Evolutionary conservation across 164 flowering plant species (phyloP).

Genomic region (Stephania yunnanensis): DNA sequence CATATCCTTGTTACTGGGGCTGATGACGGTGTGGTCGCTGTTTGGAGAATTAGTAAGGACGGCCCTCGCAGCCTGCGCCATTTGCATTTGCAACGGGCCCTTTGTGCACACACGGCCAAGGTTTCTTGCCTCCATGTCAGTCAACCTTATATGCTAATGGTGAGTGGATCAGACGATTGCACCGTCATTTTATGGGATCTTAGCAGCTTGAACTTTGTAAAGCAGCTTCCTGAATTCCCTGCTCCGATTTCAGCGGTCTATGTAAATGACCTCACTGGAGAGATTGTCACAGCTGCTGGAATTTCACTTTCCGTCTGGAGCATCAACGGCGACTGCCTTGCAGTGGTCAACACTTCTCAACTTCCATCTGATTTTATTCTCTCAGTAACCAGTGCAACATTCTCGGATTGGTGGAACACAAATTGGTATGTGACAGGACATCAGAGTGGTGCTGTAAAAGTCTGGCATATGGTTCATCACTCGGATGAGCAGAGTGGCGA

Average conservation of each 20-base stretch:
- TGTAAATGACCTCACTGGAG: slow-evolving; percentile 88
- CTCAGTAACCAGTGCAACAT: slow-evolving; percentile 69
- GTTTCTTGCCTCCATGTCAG: slow-evolving; percentile 77
- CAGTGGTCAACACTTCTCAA: slow-evolving; percentile 80
- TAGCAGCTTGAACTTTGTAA: slow-evolving; percentile 73
- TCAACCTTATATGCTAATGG: slow-evolving; percentile 91
- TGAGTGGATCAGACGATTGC: slow-evolving; percentile 94
- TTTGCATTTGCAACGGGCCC: slow-evolving; percentile 63
- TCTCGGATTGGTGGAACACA: slow-evolving; percentile 84
- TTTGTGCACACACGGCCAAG: slow-evolving; percentile 80
- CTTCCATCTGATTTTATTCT: slow-evolving; percentile 87
- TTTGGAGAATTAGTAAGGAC: slow-evolving; percentile 70
- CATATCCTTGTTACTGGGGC: slow-evolving; percentile 82
- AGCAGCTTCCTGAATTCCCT: slow-evolving; percentile 94
- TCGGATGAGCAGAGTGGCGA: slow-evolving; percentile 41
- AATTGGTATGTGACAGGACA: slow-evolving; percentile 95
- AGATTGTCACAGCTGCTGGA: slow-evolving; percentile 90
- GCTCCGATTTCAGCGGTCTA: slow-evolving; percentile 81
- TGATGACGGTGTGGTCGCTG: slow-evolving; percentile 74
- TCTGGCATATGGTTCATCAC: slow-evolving; percentile 86
- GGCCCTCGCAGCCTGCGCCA: slow-evolving; percentile 48
- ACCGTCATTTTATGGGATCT: slow-evolving; percentile 92
- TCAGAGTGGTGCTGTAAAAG: slow-evolving; percentile 95
- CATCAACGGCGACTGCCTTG: slow-evolving; percentile 89
- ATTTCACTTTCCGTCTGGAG: slow-evolving; percentile 92